Evolutionary conservation across 2,329 filamentous ascomycete genomes (phyloP).

Genomic region (Sporothrix curviconia): DNA sequence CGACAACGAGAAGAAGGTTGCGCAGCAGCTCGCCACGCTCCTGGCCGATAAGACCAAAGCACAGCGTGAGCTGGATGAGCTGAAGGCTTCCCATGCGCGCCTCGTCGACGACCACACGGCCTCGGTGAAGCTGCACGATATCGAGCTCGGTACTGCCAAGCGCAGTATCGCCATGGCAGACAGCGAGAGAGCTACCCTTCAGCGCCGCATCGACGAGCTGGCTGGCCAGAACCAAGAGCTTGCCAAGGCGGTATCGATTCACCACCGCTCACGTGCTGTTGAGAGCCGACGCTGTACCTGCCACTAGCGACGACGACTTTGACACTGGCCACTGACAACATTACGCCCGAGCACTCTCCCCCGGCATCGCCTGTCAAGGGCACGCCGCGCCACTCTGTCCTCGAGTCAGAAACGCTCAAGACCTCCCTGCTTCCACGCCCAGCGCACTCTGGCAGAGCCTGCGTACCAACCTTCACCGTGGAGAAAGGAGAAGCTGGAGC

Average conservation of each 20-base stretch:
- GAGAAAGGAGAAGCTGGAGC: slow-evolving; percentile 96
- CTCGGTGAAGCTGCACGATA: slow-evolving; percentile 75
- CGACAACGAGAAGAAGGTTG: slow-evolving; percentile 77
- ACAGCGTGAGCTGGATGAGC: slow-evolving; percentile 85
- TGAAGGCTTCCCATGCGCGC: slow-evolving; percentile 72
- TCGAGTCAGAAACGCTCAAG: slow-evolving; percentile 94
- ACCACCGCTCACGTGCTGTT: slow-evolving; percentile 59
- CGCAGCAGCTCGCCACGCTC: slow-evolving; percentile 61
- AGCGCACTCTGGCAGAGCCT: slow-evolving; percentile 94
- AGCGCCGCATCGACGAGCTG: slow-evolving; percentile 82
- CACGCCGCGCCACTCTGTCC: slow-evolving; percentile 79
- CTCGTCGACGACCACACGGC: slow-evolving; percentile 73
- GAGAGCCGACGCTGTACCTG: slow-evolving; percentile 57
- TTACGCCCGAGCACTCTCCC: slow-evolving; percentile 83
- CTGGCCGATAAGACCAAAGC: slow-evolving; percentile 68
- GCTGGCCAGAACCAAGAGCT: slow-evolving; percentile 86
- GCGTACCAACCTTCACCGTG: slow-evolving; percentile 88
- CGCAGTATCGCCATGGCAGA: slow-evolving; percentile 74
- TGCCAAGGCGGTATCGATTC: slow-evolving; percentile 67
- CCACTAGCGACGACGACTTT: slow-evolving; percentile 55
- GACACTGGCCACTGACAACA: slow-evolving; percentile 60
- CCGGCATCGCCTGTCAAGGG: slow-evolving; percentile 85
- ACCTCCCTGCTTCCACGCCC: slow-evolving; percentile 89
- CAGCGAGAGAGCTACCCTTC: slow-evolving; percentile 67
- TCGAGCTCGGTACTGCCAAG: slow-evolving; percentile 77